Evolutionary conservation across 2,329 filamentous ascomycete genomes (phyloP), one percentile per base, ranked within the genome.

Genomic region (Mycogone perniciosa): DNA sequence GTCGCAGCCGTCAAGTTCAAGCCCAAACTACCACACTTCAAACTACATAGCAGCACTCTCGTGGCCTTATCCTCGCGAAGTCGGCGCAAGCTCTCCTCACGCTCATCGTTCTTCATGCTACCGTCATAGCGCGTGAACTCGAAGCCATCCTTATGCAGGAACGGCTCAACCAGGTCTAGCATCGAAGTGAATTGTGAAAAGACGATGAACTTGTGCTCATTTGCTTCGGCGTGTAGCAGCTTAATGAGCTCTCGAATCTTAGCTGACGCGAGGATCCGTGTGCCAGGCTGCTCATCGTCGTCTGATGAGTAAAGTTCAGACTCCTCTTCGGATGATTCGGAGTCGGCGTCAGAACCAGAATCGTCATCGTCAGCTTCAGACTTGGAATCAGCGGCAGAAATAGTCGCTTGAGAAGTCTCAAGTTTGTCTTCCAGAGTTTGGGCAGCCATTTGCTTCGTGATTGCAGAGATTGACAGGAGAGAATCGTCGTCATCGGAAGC

Each of bases 151-250:
- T 82, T 78, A 42, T 79, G 77, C 53, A 99, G 76, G 69, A 97
- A 96, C 2, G 93, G 93, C 65, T 97, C 90, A 56, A 99, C 84
- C 30, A 97, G 83, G 71, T 97, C 88, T 42, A 99, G 82, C 93
- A 99, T 99, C 0, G 89, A 93, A 0, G 93, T 99, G 71, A 99
- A 99, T 62, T 97, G 89, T 1, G 90, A 96, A 71, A 99, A 99
- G 56, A 99, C 90, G 62, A 99, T 99, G 64, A 96, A 95, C 66
- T 99, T 99, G 77, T 96, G 89, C 53, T 89, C 77, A 2, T 77
- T 73, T 0, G 84, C 84, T 67, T 99, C 93, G 41, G 81, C 81
- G 56, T 84, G 80, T 7, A 99, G 80, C 46, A 99, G 88, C 54
- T 82, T 77, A 62, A 95, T 80, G 20, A 97, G 78, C 60, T 93